Percentiles rank a stretch among this genome's conserved stretches.
Conservation (phyloP, 345 rosid genomes). For the Geranium brycei region DNA sequence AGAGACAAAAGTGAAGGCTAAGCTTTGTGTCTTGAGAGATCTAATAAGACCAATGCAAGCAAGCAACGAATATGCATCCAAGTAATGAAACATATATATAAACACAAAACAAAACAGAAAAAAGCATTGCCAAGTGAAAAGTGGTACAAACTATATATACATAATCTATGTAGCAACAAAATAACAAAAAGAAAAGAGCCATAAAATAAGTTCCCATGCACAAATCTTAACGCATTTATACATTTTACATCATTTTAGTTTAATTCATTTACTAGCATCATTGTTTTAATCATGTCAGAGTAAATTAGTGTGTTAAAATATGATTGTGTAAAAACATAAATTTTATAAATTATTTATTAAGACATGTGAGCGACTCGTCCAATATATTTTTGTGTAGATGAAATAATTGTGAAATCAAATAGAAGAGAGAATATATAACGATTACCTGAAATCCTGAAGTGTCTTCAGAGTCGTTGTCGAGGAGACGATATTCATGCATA, state of each 20-base stretch:
- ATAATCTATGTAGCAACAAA: too few species aligned
- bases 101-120: not conserved
- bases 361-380: too few species aligned
- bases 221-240: not conserved
- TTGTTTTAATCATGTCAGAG: too few species aligned
- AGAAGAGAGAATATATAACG: too few species aligned
- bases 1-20: slow-evolving; percentile 29
- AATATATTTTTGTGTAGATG: too few species aligned
- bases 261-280: too few species aligned
- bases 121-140: not conserved
- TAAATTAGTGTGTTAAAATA: too few species aligned
- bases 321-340: not conserved
- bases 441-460: slow-evolving; percentile 66
- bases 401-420: too few species aligned
- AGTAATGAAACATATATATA: too few species aligned
- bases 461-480: slow-evolving; percentile 74
- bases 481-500: slow-evolving; percentile 90
- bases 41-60: slow-evolving; percentile 14
- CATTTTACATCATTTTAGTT: too few species aligned
- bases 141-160: not conserved
- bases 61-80: slow-evolving; percentile 54
- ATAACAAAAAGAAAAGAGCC: not conserved
- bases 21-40: slow-evolving; percentile 21
- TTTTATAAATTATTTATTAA: too few species aligned
- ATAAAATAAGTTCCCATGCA: slow-evolving; percentile 4